Percentiles rank a stretch among this genome's conserved stretches.
Evolutionary conservation across 768 basidiomycete genomes (phyloP).

Genomic region (Phylloporus arenicola): DNA sequence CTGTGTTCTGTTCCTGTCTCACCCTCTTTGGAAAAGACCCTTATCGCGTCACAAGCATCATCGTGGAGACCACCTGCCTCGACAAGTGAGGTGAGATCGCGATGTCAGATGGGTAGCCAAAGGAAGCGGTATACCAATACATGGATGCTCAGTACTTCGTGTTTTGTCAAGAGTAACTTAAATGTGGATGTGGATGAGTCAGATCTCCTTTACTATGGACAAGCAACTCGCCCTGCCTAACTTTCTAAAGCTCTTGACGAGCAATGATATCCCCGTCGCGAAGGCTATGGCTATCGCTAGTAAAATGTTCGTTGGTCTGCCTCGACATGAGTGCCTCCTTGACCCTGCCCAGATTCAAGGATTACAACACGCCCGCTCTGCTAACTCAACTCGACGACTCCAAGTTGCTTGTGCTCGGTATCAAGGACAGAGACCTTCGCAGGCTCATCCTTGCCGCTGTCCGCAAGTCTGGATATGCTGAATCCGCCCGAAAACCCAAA

Average conservation of each 20-base stretch:
- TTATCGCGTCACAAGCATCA: conserved; percentile 87
- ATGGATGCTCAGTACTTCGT: not conserved
- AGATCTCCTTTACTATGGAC: conserved; percentile 11
- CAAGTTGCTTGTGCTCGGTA: conserved; percentile 52
- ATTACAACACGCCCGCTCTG: conserved; percentile 54
- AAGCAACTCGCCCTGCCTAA: conserved; percentile 55
- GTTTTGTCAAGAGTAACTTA: conserved; percentile 2
- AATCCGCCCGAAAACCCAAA: conserved; percentile 13
- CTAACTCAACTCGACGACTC: conserved; percentile 55
- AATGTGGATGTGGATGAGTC: not conserved
- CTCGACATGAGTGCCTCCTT: conserved; percentile 1
- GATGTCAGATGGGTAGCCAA: conserved; percentile 9
- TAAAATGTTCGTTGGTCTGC: conserved; percentile 50
- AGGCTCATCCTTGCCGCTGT: conserved; percentile 55
- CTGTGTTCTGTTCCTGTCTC: conserved; percentile 1
- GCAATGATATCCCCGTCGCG: conserved; percentile 48
- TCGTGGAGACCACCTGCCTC: conserved; percentile 82
- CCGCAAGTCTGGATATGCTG: conserved; percentile 57
- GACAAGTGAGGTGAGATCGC: conserved; percentile 41
- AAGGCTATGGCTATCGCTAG: conserved; percentile 67
- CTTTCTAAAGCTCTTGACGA: conserved; percentile 63
- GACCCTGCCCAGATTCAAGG: conserved; percentile 56
- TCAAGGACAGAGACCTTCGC: conserved; percentile 62
- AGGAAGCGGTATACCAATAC: conserved; percentile 20
- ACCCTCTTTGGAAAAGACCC: conserved; percentile 53